Conservation (phyloP, 2,329 filamentous ascomycete species). For the Stachybotrys chartarum region DNA sequence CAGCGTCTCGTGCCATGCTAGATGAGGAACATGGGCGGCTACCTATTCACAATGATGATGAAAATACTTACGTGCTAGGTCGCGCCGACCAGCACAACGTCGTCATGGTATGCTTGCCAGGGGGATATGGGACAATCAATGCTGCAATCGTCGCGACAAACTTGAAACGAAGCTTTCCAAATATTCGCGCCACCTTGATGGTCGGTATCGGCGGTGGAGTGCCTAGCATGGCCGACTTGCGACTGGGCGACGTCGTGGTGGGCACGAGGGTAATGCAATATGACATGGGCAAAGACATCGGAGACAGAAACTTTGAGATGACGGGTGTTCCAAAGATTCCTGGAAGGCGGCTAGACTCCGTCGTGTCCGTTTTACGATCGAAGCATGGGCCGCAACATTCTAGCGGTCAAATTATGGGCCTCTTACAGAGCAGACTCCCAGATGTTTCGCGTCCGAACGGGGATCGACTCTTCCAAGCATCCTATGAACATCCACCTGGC, state of each 20-base stretch:
- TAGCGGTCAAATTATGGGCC: not conserved
- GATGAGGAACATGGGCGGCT: conserved; percentile 7
- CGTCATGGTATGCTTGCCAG: conserved; percentile 8
- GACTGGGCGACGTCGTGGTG: not conserved
- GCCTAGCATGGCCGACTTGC: conserved; percentile 4
- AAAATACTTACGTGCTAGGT: conserved; percentile 9
- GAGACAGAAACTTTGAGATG: not conserved
- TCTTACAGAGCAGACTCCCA: not conserved
- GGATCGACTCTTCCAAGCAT: not conserved
- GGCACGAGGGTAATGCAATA: not conserved
- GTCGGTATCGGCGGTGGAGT: conserved; percentile 20
- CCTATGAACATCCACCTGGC: not conserved
- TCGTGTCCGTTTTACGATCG: not conserved
- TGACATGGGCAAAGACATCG: not conserved
- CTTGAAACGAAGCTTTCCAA: conserved; percentile 7
- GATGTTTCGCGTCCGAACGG: not conserved
- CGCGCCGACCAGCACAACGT: conserved; percentile 7
- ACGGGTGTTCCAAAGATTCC: not conserved
- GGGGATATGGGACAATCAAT: conserved; percentile 4
- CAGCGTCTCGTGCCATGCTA: conserved; percentile 9
- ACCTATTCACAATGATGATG: not conserved
- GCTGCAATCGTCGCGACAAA: conserved; percentile 7
- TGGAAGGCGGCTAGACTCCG: not conserved
- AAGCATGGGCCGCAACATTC: not conserved
- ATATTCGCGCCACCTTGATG: conserved; percentile 8